A percentile compares a stretch with the other conserved stretches of the same genome.
phyloP scores from a whole-genome alignment of 2,329 filamentous ascomycete genomes.

The Talaromyces sp. region DNA sequence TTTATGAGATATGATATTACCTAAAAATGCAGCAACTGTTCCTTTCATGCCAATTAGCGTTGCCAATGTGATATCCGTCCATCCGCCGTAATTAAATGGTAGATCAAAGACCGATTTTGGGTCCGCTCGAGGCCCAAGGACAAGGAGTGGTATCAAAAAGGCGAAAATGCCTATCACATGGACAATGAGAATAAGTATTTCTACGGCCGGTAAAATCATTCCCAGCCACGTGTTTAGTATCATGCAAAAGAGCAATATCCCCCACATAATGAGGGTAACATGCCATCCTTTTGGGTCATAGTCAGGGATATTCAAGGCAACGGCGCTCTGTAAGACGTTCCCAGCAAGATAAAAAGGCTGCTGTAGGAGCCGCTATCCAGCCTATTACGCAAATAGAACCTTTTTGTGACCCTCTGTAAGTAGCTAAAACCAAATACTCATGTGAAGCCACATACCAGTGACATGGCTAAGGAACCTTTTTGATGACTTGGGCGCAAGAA shows the following conservation, averaged over 20 bases:
- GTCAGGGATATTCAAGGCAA: not conserved
- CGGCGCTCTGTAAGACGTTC: too few species aligned
- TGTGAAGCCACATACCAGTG: too few species aligned
- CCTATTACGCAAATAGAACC: too few species aligned
- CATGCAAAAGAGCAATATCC: slow-evolving; percentile 27
- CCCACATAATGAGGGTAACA: slow-evolving; percentile 39
- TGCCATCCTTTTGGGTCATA: slow-evolving; percentile 41
- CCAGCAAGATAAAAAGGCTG: too few species aligned
- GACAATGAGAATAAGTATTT: slow-evolving; percentile 36
- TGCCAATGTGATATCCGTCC: slow-evolving; percentile 31
- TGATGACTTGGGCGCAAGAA: too few species aligned
- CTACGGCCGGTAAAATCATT: slow-evolving; percentile 30
- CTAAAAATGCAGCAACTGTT: slow-evolving; percentile 40
- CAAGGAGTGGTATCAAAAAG: slow-evolving; percentile 40
- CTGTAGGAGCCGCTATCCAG: too few species aligned
- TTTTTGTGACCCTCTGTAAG: too few species aligned
- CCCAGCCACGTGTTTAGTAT: slow-evolving; percentile 39
- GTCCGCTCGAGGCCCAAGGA: slow-evolving; percentile 33
- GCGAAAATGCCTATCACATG: slow-evolving; percentile 39
- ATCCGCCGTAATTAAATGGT: slow-evolving; percentile 37
- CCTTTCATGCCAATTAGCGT: slow-evolving; percentile 38
- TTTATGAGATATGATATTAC: slow-evolving; percentile 5
- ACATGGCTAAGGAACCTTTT: too few species aligned
- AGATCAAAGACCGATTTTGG: slow-evolving; percentile 34
- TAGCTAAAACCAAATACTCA: too few species aligned